These are phyloP conservation scores for Coniochaeta prunicola DNA, from an alignment of 2,329 filamentous ascomycete species.

Conservation along the genomic window DNA sequence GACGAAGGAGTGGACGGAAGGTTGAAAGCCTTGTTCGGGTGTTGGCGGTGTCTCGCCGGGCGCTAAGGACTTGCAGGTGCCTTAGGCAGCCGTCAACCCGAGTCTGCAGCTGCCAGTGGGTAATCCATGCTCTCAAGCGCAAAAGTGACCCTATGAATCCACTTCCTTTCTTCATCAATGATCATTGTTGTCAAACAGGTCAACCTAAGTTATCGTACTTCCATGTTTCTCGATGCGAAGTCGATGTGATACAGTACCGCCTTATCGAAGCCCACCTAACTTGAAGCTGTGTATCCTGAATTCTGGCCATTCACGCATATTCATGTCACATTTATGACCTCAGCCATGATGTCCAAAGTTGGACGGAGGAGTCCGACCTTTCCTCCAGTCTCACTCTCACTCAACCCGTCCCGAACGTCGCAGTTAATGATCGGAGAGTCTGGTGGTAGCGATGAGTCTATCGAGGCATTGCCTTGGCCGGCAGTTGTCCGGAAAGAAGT, in stretches of 20 bases:
- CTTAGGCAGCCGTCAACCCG: background rate
- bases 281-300: background rate
- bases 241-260: background rate
- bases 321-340: background rate
- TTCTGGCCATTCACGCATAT: background rate
- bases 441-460: background rate
- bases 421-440: background rate
- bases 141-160: background rate
- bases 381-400: background rate
- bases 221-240: background rate
- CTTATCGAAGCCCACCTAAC: background rate
- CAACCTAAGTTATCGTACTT: too few relatives aligned
- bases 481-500: background rate
- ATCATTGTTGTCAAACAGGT: too few relatives aligned
- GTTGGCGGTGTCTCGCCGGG: conserved; percentile 3
- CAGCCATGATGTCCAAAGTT: background rate
- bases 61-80: background rate
- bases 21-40: conserved; percentile 5
- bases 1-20: background rate
- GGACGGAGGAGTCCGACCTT: too few relatives aligned
- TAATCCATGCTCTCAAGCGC: background rate
- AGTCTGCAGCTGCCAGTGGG: background rate
- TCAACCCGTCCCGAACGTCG: background rate
- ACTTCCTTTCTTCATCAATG: too few relatives aligned
- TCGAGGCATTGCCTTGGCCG: background rate